A percentile compares a stretch with the other conserved stretches of the same genome.
phyloP scores from a whole-genome alignment of 2,329 filamentous ascomycete genomes.

The Malbranchea cinnamomea region DNA sequence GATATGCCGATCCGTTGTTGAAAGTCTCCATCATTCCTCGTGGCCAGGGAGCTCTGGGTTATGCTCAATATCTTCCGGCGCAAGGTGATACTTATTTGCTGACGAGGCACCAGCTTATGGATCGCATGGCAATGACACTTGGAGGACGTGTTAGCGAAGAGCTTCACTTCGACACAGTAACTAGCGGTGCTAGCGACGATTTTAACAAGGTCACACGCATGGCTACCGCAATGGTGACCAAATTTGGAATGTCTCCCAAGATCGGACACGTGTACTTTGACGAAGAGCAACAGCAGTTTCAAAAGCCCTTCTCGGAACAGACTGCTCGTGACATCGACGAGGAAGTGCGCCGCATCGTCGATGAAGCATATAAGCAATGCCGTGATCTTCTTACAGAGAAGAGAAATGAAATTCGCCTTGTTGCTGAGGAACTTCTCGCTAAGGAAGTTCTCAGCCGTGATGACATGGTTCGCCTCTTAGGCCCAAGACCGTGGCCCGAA shows the following conservation, averaged over 20 bases:
- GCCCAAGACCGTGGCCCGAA: slow-evolving; percentile 71
- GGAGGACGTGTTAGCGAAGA: slow-evolving; percentile 92
- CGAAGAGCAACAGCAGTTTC: slow-evolving; percentile 62
- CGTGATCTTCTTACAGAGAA: slow-evolving; percentile 66
- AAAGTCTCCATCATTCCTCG: slow-evolving; percentile 98
- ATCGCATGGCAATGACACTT: slow-evolving; percentile 98
- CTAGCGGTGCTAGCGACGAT: slow-evolving; percentile 85
- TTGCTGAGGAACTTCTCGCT: slow-evolving; percentile 80
- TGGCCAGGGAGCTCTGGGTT: slow-evolving; percentile 82
- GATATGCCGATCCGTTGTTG: slow-evolving; percentile 87
- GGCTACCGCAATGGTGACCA: slow-evolving; percentile 97
- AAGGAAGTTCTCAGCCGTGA: slow-evolving; percentile 89
- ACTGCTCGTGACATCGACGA: slow-evolving; percentile 84
- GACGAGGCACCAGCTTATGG: slow-evolving; percentile 92
- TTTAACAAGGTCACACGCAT: slow-evolving; percentile 97
- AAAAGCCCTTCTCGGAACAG: slow-evolving; percentile 91
- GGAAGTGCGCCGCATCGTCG: slow-evolving; percentile 83
- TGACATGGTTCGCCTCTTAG: slow-evolving; percentile 79
- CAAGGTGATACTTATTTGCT: slow-evolving; percentile 80
- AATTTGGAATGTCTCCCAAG: slow-evolving; percentile 95
- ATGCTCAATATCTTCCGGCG: slow-evolving; percentile 90
- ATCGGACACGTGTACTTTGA: slow-evolving; percentile 88
- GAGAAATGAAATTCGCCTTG: slow-evolving; percentile 73
- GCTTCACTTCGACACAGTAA: slow-evolving; percentile 91
- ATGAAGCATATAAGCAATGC: slow-evolving; percentile 86